Evolutionary conservation across 1,284 basidiomycete genomes (phyloP), one percentile per base, ranked within the genome.

Genomic region (Austroboletus niveus): DNA sequence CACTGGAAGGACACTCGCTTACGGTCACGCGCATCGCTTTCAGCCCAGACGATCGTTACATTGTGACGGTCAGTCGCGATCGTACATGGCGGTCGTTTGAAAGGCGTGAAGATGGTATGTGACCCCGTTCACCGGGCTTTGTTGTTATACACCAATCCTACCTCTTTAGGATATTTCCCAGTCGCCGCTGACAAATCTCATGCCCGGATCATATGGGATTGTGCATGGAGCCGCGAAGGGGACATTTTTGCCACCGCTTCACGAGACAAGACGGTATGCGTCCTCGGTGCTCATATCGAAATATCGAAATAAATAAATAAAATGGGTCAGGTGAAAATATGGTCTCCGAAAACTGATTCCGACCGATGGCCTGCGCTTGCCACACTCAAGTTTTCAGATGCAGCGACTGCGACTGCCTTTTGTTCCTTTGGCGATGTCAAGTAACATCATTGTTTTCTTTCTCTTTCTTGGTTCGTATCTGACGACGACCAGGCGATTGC

Each of bases 121-220:
- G 34, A 8, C 12, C 41, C 6, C 12, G 11, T 30, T 15, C 39
- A 22, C 6, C 17, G 8, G 10, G 10, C 34, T 15, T 31, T 42
- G 40, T 17, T 15, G n/a, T 42, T 41, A 29, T 50, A 10, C 11
- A n/a, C 30, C 38, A 6, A 12, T 50, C 30, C 3, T n/a, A 39
- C 22, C 20, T 15, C 8, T 58, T 47, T 61, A 79, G 89, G 80
- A 1, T 94, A 84, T 63, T 59, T 73, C 14, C 80, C 85, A 0
- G 60, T 85, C 12, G 80, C 82, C 5, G 78, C 82, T 9, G 85
- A 94, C 57, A 94, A 92, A 68, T 85, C 92, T 0, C 96, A 99
- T 70, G 80, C 83, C 1, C 82, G 97, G 31, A 98, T 99, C 64
- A 89, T 99, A 38, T 96, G 97, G 92, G 97, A 99, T 68, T 91